Percentiles rank a stretch among this genome's conserved stretches.
Conservation (phyloP, 306 rosid genomes). For the Trichosanthes cucumerina region DNA sequence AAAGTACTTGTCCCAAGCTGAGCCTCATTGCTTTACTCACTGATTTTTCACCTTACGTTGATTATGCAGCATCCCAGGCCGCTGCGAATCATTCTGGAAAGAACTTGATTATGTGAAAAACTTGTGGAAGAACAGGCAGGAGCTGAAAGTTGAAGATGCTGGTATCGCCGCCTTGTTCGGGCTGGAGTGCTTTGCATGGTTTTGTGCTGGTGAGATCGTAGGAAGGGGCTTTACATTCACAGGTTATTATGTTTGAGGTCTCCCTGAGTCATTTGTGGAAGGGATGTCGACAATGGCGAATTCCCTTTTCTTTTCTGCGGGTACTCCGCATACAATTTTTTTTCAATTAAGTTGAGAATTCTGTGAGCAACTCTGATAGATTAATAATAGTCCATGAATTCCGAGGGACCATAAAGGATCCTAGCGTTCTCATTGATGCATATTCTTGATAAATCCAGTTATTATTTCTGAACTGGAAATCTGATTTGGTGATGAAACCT, state of each 20-base stretch:
- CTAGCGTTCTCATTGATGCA: not conserved
- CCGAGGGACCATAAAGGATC: slow-evolving; percentile 30
- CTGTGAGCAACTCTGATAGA: slow-evolving; percentile 36
- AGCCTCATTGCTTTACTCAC: not conserved
- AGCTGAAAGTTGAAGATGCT: slow-evolving; percentile 58
- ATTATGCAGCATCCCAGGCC: slow-evolving; percentile 50
- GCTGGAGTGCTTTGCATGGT: slow-evolving; percentile 59
- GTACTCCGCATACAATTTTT: slow-evolving; percentile 30
- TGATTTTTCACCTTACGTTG: not conserved
- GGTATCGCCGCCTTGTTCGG: slow-evolving; percentile 64
- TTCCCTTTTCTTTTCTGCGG: not conserved
- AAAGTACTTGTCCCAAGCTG: not conserved
- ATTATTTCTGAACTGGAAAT: not conserved
- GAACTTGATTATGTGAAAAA: slow-evolving; percentile 55
- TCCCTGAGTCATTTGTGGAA: not conserved
- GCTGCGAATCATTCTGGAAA: slow-evolving; percentile 50
- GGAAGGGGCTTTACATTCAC: slow-evolving; percentile 68
- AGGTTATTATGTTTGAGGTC: slow-evolving; percentile 40
- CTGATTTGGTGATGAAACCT: not conserved
- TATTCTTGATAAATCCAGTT: not conserved
- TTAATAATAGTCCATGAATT: slow-evolving; percentile 63
- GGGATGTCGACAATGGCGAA: not conserved
- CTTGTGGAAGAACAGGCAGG: slow-evolving; percentile 53
- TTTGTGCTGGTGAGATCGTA: slow-evolving; percentile 47
- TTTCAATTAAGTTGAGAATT: slow-evolving; percentile 33